Base-by-base conservation (phyloP, 805 yeast genomes). In the Blastobotrys parvus region DNA sequence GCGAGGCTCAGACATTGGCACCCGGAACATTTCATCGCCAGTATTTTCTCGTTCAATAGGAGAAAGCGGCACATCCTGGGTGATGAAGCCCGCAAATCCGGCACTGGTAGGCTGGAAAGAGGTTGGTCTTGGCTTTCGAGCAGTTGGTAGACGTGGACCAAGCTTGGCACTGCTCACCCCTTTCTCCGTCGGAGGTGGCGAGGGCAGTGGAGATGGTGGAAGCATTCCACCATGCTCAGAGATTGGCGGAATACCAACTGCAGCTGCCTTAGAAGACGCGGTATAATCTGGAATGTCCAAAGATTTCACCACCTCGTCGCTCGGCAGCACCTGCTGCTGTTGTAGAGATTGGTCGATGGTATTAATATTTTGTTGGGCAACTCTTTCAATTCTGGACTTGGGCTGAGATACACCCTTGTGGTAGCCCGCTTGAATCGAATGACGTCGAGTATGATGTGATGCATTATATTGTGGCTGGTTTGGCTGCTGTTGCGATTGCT, bases 51-150 rank as follows among this genome's bases (percentile, higher is more conserved):
- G 11, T 13, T 42, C 16, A 15, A 22, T 15, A 11, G 34, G 34
- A 15, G 10, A 35, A 18, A 4, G 45, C 19, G 5, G 41, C 35
- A 20, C 18, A 18, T 18, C 18, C 27, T 23, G 36, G 15, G 7
- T 15, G 17, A 25, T 36, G 20, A 44, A 29, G 20, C 46, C 36
- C 17, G 35, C 16, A 10, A 38, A 38, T 11, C 43, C 40, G 4
- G 40, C 45, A 18, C 42, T 25, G n/a, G 46, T 38, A 20, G 64
- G 63, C 56, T 63, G 67, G 56, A 53, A 63, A 7, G 65, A 61
- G 20, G 63, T 58, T 7, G 68, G 68, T 16, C 68, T 54, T 5
- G 65, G 68, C 47, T 59, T 63, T 33, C 58, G 38, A 3, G 56
- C 46, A 11, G 39, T 45, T 15, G 47, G 57, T 44, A 42, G 45